These are phyloP conservation scores for Monosporascus sp. DNA, from an alignment of 2,329 filamentous ascomycete genomes.

Conservation along the genomic window DNA sequence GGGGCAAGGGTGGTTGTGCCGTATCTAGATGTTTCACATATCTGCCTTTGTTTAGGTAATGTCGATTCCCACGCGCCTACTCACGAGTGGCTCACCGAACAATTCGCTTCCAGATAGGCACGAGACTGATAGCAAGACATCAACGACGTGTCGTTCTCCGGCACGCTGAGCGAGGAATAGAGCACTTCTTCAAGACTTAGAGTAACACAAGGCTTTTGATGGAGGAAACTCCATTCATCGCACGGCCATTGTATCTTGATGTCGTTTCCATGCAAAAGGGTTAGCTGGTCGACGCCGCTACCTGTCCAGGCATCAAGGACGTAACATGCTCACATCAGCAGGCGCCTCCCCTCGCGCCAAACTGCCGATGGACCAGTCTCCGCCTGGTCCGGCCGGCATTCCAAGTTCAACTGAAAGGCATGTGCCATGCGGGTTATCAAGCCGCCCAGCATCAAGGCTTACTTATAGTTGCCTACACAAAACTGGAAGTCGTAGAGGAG, in stretches of 20 bases:
- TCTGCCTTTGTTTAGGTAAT: no score
- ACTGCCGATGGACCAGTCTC: neutral
- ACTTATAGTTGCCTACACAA: constrained; percentile 33
- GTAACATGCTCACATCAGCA: neutral
- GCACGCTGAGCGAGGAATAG: neutral
- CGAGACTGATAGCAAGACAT: neutral
- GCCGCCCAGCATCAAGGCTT: constrained; percentile 37
- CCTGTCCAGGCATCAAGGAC: neutral
- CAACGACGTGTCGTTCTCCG: neutral
- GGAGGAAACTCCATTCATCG: neutral
- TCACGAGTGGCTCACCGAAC: neutral
- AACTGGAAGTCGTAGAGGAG: constrained; percentile 37
- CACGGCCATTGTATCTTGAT: neutral
- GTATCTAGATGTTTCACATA: neutral
- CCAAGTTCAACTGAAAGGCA: constrained; percentile 35
- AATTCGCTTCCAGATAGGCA: neutral
- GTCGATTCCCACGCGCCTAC: neutral
- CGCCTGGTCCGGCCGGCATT: constrained; percentile 11
- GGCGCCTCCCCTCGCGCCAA: neutral
- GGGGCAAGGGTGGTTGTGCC: neutral
- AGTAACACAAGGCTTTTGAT: neutral
- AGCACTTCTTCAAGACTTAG: neutral
- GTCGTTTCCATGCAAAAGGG: neutral
- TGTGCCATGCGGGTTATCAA: constrained; percentile 37
- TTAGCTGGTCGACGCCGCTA: neutral